phyloP scores from a whole-genome alignment of 116 monocot species.

The Dioscorea cayenensis region DNA sequence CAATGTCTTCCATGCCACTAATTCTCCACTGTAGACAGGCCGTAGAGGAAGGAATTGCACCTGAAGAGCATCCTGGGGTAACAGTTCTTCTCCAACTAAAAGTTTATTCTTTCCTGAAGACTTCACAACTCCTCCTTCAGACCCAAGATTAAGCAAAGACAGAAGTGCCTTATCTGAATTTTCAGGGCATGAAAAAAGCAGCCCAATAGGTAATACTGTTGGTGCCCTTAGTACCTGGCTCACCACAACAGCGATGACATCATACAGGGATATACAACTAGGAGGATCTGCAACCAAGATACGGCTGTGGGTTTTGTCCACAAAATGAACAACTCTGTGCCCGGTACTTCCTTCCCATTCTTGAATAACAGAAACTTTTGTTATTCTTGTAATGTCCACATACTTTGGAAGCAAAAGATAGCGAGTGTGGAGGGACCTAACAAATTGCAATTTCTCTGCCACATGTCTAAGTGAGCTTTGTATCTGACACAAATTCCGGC shows the following conservation, averaged over 20 bases:
- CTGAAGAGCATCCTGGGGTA: constrained; percentile 78
- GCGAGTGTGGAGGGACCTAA: constrained; percentile 56
- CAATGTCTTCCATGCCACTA: constrained; percentile 82
- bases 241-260: constrained; percentile 65
- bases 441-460: constrained; percentile 70
- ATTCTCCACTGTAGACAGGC: constrained; percentile 89
- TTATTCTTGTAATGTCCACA: constrained; percentile 49
- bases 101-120: constrained; percentile 23
- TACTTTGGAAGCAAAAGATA: constrained; percentile 73
- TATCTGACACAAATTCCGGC: constrained; percentile 30
- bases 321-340: constrained; percentile 59
- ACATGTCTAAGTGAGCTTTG: constrained; percentile 37
- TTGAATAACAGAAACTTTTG: constrained; percentile 33
- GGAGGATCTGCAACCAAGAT: constrained; percentile 85
- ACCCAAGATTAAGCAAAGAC: constrained; percentile 52
- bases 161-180: constrained; percentile 62
- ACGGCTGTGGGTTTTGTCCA: constrained; percentile 39
- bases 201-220: constrained; percentile 52
- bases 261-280: constrained; percentile 72
- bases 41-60: constrained; percentile 88
- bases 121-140: constrained; percentile 32
- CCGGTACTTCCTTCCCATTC: constrained; percentile 63
- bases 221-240: constrained; percentile 64
- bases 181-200: constrained; percentile 66
- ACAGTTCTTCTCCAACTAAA: constrained; percentile 59